These are phyloP conservation scores for Teunomyces funiuensis DNA, from an alignment of 805 yeast genomes.

Conservation along the genomic window DNA sequence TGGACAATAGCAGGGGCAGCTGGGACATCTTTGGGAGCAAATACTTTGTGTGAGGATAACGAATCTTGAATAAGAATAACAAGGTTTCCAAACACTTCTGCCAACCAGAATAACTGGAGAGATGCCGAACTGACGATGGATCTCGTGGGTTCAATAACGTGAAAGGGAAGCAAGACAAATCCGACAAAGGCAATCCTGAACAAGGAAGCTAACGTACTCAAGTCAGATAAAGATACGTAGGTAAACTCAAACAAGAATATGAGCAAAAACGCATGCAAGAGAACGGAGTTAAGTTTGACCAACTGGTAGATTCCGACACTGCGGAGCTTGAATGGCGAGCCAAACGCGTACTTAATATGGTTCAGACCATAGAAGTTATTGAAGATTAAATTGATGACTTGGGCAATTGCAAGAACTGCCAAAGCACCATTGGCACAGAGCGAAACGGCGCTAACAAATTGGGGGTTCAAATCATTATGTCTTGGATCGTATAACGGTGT, in stretches of 20 bases:
- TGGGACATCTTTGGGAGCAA: not conserved
- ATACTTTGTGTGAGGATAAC: conserved; percentile 9
- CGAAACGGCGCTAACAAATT: conserved; percentile 12
- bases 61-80: conserved; percentile 8
- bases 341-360: conserved; percentile 24
- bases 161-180: conserved; percentile 41
- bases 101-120: conserved; percentile 43
- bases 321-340: conserved; percentile 11
- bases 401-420: conserved; percentile 5
- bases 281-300: conserved; percentile 7
- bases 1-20: conserved; percentile 2
- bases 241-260: conserved; percentile 3
- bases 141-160: conserved; percentile 43
- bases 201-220: conserved; percentile 1
- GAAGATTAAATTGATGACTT: conserved; percentile 6
- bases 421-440: not conserved
- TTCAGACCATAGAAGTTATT: conserved; percentile 20
- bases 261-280: conserved; percentile 6
- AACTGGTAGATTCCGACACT: conserved; percentile 10
- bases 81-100: not conserved
- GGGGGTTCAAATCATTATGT: conserved; percentile 19
- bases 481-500: conserved; percentile 16
- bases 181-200: conserved; percentile 8
- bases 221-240: not conserved
- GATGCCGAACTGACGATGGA: conserved; percentile 38